phyloP scores from a whole-genome alignment of 495 filamentous ascomycete species.

The Aspergillus cavernicola region DNA sequence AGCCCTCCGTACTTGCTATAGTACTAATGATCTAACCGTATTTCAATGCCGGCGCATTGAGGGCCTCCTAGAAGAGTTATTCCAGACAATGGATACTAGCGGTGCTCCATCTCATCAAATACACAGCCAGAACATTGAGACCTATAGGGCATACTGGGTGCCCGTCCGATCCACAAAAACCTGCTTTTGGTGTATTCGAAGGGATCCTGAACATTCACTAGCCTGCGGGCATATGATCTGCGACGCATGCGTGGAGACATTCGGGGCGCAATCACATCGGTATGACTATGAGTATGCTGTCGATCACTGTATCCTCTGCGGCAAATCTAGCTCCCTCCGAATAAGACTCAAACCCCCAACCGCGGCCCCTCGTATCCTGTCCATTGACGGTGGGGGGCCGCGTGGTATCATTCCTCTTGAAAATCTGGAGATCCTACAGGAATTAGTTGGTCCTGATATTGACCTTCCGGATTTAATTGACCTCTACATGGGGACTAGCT shows the following conservation, averaged over 20 bases:
- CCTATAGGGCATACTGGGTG: no score
- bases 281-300: conserved; percentile 13
- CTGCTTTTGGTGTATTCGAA: conserved; percentile 15
- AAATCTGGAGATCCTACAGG: conserved; percentile 24
- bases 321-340: neutral
- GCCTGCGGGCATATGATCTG: conserved; percentile 28
- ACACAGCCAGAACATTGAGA: no score
- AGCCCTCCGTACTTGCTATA: no score
- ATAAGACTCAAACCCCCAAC: conserved; percentile 27
- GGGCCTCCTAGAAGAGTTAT: no score
- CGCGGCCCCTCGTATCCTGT: conserved; percentile 23
- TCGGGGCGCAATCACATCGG: conserved; percentile 6
- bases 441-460: conserved; percentile 13
- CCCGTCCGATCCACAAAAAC: conserved; percentile 5
- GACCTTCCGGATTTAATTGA: conserved; percentile 26
- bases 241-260: conserved; percentile 23
- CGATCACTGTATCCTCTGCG: conserved; percentile 12
- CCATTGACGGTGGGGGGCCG: conserved; percentile 29
- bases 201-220: conserved; percentile 25
- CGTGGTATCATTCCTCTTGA: conserved; percentile 28
- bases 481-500: conserved; percentile 26
- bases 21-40: no score
- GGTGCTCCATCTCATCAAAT: neutral
- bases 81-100: no score
- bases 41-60: no score